phyloP scores from a whole-genome alignment of 1,284 basidiomycete species.

The Anthracocystis walkeri region DNA sequence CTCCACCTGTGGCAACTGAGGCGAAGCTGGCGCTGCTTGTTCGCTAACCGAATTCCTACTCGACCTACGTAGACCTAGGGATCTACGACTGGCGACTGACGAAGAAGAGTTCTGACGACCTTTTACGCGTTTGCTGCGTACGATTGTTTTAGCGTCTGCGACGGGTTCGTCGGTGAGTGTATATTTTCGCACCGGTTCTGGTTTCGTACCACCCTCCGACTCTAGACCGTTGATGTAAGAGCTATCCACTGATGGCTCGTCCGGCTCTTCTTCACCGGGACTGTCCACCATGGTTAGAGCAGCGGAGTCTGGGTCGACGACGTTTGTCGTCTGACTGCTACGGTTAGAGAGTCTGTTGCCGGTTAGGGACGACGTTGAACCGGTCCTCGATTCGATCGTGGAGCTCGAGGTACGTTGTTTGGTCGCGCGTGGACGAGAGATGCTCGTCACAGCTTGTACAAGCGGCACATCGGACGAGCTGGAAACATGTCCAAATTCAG shows the following conservation, averaged over 20 bases:
- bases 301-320: conserved; percentile 7
- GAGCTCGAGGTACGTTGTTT: conserved; percentile 32
- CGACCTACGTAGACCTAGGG: conserved; percentile 11
- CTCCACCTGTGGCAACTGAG: conserved; percentile 14
- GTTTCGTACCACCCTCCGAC: background rate
- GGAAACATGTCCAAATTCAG: conserved; percentile 42
- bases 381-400: conserved; percentile 32
- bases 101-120: conserved; percentile 23
- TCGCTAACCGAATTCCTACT: conserved; percentile 19
- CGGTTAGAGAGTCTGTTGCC: conserved; percentile 34
- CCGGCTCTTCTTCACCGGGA: background rate
- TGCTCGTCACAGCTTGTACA: conserved; percentile 28
- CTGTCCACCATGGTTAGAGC: too few species aligned
- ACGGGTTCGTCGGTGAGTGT: conserved; percentile 30
- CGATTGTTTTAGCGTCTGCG: conserved; percentile 4
- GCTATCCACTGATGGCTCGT: background rate
- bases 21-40: conserved; percentile 12
- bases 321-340: conserved; percentile 34
- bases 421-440: conserved; percentile 24
- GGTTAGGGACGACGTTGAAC: conserved; percentile 18
- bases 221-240: background rate
- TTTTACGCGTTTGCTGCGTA: conserved; percentile 38
- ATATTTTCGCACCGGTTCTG: conserved; percentile 27
- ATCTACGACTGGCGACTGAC: conserved; percentile 18
- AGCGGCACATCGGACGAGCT: conserved; percentile 47